Evolutionary conservation across 371 early-diverging fungal genomes (phyloP), one percentile per base, ranked within the genome.

Genomic region (Mortierella sp.): DNA sequence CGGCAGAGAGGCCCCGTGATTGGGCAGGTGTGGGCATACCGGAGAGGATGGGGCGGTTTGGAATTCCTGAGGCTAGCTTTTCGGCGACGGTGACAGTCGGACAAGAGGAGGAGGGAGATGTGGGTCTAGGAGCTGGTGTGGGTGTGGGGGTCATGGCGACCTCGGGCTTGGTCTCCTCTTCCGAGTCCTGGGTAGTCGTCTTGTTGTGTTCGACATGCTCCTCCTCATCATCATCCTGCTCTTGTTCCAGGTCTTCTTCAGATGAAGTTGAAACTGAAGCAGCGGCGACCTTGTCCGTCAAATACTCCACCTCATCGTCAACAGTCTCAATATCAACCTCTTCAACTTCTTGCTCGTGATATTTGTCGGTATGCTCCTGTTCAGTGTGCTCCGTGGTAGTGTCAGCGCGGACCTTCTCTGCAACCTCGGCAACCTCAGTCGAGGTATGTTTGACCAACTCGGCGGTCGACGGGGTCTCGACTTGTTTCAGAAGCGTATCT

Each of bases 1-100:
- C 79, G 41, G 75, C 76, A 22, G 70, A 72, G 40, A 79, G 79
- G 5, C 68, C 61, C 0, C 79, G 84, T 3, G 70, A 0, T 40
- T 77, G 71, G 22, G 26, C 52, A 2, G 16, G 22, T 14, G 74
- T 63, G 24, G 71, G 68, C 48, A 58, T 41, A 24, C 53, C 70
- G 0, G 77, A 43, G 43, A 34, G 58, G 65, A 77, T 55, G 2
- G 73, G 64, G 29, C 69, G 53, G 5, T 68, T 45, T 0, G 78
- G 76, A 22, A 72, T 26, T 11, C 47, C 70, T 8, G 78, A 63
- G 1, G 73, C 73, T 26, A 69, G 55, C 41, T 45, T 50, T 66
- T 73, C 74, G 9, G 53, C 24, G 31, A 41, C n/a, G 0, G 29
- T 7, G 44, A 24, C 11, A 8, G 64, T 29, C 8, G 52, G 2